Conservation (phyloP, 177 flowering plant species). For the Vitis hybrid region DNA sequence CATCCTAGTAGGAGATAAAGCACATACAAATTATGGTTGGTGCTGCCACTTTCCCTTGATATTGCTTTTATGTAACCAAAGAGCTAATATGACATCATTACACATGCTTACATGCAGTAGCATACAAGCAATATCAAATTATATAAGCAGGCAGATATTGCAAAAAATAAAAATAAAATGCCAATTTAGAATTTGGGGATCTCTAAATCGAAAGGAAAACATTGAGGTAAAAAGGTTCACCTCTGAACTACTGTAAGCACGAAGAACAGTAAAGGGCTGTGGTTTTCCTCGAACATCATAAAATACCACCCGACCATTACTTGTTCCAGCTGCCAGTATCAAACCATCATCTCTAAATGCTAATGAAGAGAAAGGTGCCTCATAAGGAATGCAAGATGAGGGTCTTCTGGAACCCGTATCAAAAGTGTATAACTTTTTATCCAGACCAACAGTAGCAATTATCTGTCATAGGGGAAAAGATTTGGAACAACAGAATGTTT, state of each 20-base stretch:
- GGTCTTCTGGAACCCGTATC: slow-evolving; percentile 74
- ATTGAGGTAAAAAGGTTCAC: slow-evolving; percentile 28
- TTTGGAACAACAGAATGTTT: slow-evolving; percentile 1
- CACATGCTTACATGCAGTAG: neutral
- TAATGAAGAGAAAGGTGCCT: slow-evolving; percentile 91
- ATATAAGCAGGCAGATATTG: too few relatives aligned
- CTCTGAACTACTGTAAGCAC: slow-evolving; percentile 87
- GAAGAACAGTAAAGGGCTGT: slow-evolving; percentile 83
- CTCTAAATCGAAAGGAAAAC: neutral
- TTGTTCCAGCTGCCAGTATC: slow-evolving; percentile 92
- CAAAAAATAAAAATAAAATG: neutral
- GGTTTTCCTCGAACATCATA: slow-evolving; percentile 97
- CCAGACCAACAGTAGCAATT: slow-evolving; percentile 87
- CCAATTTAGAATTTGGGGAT: neutral
- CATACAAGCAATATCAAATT: neutral
- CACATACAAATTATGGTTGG: neutral
- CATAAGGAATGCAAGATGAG: slow-evolving; percentile 67
- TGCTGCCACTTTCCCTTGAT: neutral
- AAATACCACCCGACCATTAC: slow-evolving; percentile 83
- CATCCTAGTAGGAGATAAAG: neutral
- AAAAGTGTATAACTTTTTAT: slow-evolving; percentile 84
- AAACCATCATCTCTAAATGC: slow-evolving; percentile 94
- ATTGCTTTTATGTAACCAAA: neutral
- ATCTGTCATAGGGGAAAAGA: slow-evolving; percentile 39
- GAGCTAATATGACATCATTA: neutral